Base-by-base conservation (phyloP, 805 yeast species). In the Ogataea degrootiae region DNA sequence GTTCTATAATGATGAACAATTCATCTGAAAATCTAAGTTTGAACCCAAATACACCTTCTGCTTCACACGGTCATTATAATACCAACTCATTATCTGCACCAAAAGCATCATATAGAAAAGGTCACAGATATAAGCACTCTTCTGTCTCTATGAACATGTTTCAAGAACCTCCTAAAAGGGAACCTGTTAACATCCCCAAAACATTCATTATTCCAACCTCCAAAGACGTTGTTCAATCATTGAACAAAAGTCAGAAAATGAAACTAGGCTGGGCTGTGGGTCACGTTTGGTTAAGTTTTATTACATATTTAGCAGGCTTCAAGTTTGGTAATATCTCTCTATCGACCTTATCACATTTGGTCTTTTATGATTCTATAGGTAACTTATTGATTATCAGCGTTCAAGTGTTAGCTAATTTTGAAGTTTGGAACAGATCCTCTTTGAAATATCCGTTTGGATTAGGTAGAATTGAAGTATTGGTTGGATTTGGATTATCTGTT, bases 71-170 rank as follows among this genome's bases (percentile, higher is more conserved):
- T 6, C 38, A 43, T 26, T 38, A 43, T 19, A 37, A 42, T 21
- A 19, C 36, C 16, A 44, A 41, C 6, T 35, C 21, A 26, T n/a
- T 37, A 8, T 37, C 62, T 11, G 50, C 52, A 31, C 65, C 70
- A 12, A 76, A 70, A 58, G 79, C 89, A 1, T 82, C 86, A 0
- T 87, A 82, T 58, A 82, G 99, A 72, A 82, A 91, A 56, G 99
- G 99, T 6, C 99, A 92, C 66, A 78, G 92, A 56, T 92, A 92
- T 63, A 92, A 92, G 63, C 98, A 92, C 66, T 90, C 97, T 3
- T 90, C 97, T 8, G 96, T 92, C 6, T 89, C 96, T 5, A 86
- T 92, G 94, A 91, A 92, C 65, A 77, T 92, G 63, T 92, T 94
- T 63, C 96, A 88, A 65, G 97, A 92, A 60, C 96, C 97, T 1